phyloP scores from a whole-genome alignment of 768 basidiomycete genomes.

The Boletus rufocinnamomeus region DNA sequence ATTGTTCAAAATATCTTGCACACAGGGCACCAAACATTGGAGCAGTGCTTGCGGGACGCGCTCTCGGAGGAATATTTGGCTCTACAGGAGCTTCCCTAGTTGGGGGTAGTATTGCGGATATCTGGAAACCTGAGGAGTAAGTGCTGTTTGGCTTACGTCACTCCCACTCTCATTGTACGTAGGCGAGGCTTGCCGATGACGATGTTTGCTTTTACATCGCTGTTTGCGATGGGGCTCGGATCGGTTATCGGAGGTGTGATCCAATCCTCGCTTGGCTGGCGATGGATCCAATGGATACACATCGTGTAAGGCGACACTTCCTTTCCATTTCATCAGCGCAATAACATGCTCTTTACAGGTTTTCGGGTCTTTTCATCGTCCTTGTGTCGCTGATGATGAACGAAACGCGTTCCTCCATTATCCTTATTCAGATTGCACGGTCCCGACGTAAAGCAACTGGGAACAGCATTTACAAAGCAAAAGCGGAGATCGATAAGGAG shows the following conservation, averaged over 20 bases:
- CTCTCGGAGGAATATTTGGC: slow-evolving; percentile 62
- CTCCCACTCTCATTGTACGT: not conserved
- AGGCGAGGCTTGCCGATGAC: slow-evolving; percentile 81
- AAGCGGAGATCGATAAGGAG: slow-evolving; percentile 60
- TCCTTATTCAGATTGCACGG: slow-evolving; percentile 67
- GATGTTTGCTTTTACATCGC: slow-evolving; percentile 57
- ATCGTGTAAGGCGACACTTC: slow-evolving; percentile 45
- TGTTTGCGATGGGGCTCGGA: slow-evolving; percentile 63
- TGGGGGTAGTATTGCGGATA: slow-evolving; percentile 68
- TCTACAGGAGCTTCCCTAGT: slow-evolving; percentile 68
- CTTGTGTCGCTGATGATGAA: slow-evolving; percentile 55
- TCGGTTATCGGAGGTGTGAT: slow-evolving; percentile 66
- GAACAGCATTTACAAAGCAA: slow-evolving; percentile 56
- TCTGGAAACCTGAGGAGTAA: slow-evolving; percentile 65
- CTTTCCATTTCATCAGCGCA: not conserved
- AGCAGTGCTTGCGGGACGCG: slow-evolving; percentile 58
- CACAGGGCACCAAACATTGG: slow-evolving; percentile 47
- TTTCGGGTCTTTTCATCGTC: slow-evolving; percentile 52
- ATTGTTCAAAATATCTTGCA: not conserved
- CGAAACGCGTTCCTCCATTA: slow-evolving; percentile 73
- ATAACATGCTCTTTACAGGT: slow-evolving; percentile 37
- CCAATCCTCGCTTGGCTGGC: slow-evolving; percentile 63
- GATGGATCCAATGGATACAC: slow-evolving; percentile 84
- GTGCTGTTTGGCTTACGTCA: slow-evolving; percentile 15
- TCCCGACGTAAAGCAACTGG: slow-evolving; percentile 66